phyloP scores from a whole-genome alignment of 1,139 yeast genomes.

The Pneumocystis sp. region DNA sequence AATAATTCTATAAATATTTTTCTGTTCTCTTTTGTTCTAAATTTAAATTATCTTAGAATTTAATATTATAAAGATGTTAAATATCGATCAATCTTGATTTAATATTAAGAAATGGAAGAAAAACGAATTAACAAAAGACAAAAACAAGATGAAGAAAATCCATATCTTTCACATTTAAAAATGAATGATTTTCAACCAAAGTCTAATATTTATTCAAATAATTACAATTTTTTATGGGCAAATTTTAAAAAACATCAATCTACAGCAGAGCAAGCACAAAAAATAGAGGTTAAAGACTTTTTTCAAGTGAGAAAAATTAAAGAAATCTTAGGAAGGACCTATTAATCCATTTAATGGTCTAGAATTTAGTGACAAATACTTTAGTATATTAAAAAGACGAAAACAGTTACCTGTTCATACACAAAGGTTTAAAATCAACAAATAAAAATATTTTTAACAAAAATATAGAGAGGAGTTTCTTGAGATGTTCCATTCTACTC shows the following conservation, averaged over 20 bases:
- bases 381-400: constrained; percentile 60
- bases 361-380: constrained; percentile 46
- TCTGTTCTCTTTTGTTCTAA: neutral
- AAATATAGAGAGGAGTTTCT: constrained; percentile 50
- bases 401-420: constrained; percentile 87
- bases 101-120: constrained; percentile 10
- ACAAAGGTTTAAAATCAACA: constrained; percentile 35
- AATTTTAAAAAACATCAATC: constrained; percentile 46
- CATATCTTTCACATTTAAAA: constrained; percentile 22
- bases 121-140: constrained; percentile 12
- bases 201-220: neutral
- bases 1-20: neutral
- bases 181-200: neutral
- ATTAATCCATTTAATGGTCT: constrained; percentile 68
- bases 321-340: constrained; percentile 38
- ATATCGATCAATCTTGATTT: neutral
- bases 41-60: neutral
- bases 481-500: constrained; percentile 66
- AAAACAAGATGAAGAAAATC: constrained; percentile 15
- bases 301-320: neutral
- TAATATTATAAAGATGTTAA: neutral
- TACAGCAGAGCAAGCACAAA: constrained; percentile 50
- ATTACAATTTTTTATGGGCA: neutral
- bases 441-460: neutral
- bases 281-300: constrained; percentile 12